Evolutionary conservation across 768 basidiomycete species (phyloP).

Genomic region (Cystofilobasidium macerans): DNA sequence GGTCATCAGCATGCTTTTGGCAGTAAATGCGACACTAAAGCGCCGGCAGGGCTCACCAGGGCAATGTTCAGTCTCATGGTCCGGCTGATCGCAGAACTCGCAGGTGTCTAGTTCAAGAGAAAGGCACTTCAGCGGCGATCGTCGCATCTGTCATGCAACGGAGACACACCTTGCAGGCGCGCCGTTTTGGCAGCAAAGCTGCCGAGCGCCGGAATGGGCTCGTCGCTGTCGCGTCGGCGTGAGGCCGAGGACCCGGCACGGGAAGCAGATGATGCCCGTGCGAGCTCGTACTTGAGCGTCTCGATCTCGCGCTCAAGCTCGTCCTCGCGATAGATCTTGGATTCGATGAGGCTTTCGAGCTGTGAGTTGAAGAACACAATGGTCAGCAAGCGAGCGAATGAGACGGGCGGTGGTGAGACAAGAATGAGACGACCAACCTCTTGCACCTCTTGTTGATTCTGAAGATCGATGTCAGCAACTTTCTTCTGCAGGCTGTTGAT

Average conservation of each 20-base stretch:
- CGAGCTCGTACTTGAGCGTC: conserved; percentile 58
- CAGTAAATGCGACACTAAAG: conserved; percentile 39
- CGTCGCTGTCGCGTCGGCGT: conserved; percentile 17
- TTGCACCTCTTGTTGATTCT: conserved; percentile 21
- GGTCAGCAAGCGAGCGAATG: not conserved
- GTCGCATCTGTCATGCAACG: not conserved
- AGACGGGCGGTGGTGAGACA: not conserved
- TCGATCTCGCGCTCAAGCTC: conserved; percentile 79
- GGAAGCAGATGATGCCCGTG: conserved; percentile 36
- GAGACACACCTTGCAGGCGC: conserved; percentile 2
- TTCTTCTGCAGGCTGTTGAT: conserved; percentile 18
- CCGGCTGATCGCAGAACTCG: conserved; percentile 74
- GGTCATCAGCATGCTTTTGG: not conserved
- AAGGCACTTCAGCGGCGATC: not conserved
- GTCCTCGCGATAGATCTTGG: conserved; percentile 68
- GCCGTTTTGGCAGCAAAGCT: conserved; percentile 30
- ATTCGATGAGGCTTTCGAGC: conserved; percentile 82
- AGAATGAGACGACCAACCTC: conserved; percentile 15
- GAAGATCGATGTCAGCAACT: conserved; percentile 19
- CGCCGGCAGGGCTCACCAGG: conserved; percentile 43
- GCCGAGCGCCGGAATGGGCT: conserved; percentile 29
- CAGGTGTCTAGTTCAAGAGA: conserved; percentile 42
- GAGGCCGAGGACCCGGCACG: conserved; percentile 42
- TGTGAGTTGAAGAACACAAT: conserved; percentile 40
- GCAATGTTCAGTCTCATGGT: conserved; percentile 79